Conservation (phyloP, 106 monocot genomes). For the Chionographis japonica region DNA sequence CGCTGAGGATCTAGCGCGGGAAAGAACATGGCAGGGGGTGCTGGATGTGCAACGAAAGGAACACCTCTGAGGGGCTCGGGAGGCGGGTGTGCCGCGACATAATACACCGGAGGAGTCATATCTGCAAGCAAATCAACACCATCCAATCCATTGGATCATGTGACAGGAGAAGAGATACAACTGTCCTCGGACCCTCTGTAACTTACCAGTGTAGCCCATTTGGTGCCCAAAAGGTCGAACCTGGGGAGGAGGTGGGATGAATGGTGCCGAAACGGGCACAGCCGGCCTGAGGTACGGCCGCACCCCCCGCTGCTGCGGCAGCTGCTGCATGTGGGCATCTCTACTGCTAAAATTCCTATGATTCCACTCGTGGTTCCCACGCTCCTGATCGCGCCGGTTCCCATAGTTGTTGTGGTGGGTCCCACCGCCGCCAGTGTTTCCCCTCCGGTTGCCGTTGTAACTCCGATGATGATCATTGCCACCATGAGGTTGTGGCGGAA, state of each 20-base stretch:
- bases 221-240: constrained; percentile 27
- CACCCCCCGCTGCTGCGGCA: constrained; percentile 20
- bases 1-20: constrained; percentile 35
- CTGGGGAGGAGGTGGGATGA: constrained; percentile 36
- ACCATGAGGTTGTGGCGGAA: constrained; percentile 22
- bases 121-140: constrained; percentile 24
- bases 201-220: constrained; percentile 60
- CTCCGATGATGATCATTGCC: constrained; percentile 36
- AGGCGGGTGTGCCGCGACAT: constrained; percentile 32
- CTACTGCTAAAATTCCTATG: constrained; percentile 16
- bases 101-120: constrained; percentile 44
- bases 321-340: constrained; percentile 13
- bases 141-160: background rate
- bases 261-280: constrained; percentile 30
- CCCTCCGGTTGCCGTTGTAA: constrained; percentile 36
- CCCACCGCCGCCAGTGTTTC: constrained; percentile 12
- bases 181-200: background rate
- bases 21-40: constrained; percentile 34
- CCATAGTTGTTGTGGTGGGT: constrained; percentile 19
- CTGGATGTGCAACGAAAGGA: constrained; percentile 42
- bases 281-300: constrained; percentile 21
- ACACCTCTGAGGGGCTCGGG: constrained; percentile 33
- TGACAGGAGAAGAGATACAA: background rate
- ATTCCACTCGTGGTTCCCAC: constrained; percentile 36
- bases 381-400: constrained; percentile 34